phyloP scores from a whole-genome alignment of 2,329 filamentous ascomycete species.

The Pyricularia sp. region DNA sequence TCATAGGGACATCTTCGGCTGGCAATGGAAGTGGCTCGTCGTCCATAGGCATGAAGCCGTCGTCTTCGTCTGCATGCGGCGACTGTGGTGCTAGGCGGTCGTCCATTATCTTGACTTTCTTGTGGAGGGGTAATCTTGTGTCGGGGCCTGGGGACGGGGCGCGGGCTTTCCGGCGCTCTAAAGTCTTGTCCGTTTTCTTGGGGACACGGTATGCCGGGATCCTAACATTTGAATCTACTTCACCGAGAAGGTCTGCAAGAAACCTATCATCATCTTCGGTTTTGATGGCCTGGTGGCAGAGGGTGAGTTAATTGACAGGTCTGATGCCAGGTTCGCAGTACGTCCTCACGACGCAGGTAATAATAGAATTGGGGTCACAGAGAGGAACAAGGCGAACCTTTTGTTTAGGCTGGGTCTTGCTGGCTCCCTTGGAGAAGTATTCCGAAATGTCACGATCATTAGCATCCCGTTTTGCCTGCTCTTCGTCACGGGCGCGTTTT shows the following conservation, averaged over 20 bases:
- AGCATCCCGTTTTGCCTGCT: constrained; percentile 74
- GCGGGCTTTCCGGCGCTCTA: constrained; percentile 69
- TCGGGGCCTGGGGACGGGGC: constrained; percentile 65
- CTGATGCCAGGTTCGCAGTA: not conserved
- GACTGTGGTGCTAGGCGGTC: constrained; percentile 36
- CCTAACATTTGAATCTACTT: constrained; percentile 71
- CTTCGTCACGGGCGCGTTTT: constrained; percentile 69
- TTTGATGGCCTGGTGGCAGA: constrained; percentile 50
- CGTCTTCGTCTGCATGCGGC: constrained; percentile 42
- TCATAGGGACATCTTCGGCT: constrained; percentile 57
- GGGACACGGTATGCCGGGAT: constrained; percentile 44
- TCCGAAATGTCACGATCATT: constrained; percentile 89
- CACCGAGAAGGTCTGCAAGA: constrained; percentile 71
- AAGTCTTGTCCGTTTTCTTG: constrained; percentile 56
- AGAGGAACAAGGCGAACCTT: constrained; percentile 48
- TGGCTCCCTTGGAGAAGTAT: constrained; percentile 77
- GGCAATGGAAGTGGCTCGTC: constrained; percentile 24
- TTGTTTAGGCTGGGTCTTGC: constrained; percentile 59
- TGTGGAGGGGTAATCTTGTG: constrained; percentile 41
- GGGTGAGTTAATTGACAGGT: not conserved
- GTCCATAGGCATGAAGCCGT: constrained; percentile 45
- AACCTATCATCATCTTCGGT: constrained; percentile 87
- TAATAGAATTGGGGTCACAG: not conserved
- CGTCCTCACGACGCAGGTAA: no score
- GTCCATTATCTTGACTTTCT: constrained; percentile 47